A percentile compares a stretch with the other conserved stretches of the same genome.
phyloP scores from a whole-genome alignment of 495 filamentous ascomycete species.

The Aspergillus asperescens region DNA sequence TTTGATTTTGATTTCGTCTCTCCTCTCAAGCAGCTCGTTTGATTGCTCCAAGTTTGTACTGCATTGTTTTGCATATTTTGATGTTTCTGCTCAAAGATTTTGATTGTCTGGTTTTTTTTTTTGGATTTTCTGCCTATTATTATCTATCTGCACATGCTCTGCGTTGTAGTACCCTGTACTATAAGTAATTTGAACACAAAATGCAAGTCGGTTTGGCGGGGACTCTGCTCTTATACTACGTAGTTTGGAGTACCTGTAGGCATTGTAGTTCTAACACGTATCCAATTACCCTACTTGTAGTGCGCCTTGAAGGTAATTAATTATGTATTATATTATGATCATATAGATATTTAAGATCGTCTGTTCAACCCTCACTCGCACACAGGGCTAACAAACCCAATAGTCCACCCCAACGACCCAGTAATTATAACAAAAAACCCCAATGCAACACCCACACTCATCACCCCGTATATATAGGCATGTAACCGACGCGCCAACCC shows the following conservation, averaged over 20 bases:
- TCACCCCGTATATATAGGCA: conserved; percentile 69
- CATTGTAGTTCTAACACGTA: too few species aligned
- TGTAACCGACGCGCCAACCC: conserved; percentile 54
- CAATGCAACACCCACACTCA: conserved; percentile 60
- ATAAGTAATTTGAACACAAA: conserved; percentile 41
- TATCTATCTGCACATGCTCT: conserved; percentile 31
- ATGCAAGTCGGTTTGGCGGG: conserved; percentile 35
- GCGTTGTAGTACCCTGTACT: conserved; percentile 40
- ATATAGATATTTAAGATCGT: too few species aligned
- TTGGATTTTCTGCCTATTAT: conserved; percentile 17
- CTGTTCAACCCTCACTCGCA: conserved; percentile 37
- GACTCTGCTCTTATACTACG: background rate
- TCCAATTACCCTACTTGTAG: too few species aligned
- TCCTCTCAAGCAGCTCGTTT: conserved; percentile 12
- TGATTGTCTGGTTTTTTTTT: conserved; percentile 13
- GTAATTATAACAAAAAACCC: conserved; percentile 66
- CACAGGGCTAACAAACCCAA: conserved; percentile 50
- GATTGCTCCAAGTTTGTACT: background rate
- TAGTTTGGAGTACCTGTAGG: background rate
- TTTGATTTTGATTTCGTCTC: conserved; percentile 5
- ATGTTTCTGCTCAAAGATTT: conserved; percentile 9
- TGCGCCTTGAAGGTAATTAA: too few species aligned
- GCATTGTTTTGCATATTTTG: conserved; percentile 12
- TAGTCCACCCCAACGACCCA: conserved; percentile 75
- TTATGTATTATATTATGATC: too few species aligned